Evolutionary conservation across 345 rosid genomes (phyloP).

Genomic region (Bretschneidera sinensis): DNA sequence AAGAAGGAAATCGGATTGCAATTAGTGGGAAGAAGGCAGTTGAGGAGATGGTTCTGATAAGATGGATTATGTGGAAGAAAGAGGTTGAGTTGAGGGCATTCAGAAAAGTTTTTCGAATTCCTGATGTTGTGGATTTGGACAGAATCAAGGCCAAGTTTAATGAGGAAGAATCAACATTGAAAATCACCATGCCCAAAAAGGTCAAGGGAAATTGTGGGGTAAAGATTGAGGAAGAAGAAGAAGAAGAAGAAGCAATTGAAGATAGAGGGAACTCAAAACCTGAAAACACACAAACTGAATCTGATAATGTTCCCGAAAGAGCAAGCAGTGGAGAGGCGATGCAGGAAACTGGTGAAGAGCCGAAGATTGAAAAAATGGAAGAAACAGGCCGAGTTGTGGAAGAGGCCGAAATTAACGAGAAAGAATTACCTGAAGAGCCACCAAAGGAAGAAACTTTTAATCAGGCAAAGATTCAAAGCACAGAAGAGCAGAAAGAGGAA

Average conservation of each 20-base stretch:
- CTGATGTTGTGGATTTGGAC: conserved; percentile 51
- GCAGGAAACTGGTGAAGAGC: conserved; percentile 2
- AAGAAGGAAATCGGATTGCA: conserved; percentile 50
- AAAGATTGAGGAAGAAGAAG: conserved; percentile 49
- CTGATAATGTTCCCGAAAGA: too few relatives aligned
- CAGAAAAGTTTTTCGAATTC: conserved; percentile 53
- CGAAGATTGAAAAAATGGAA: conserved; percentile 7
- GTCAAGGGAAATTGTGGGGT: conserved; percentile 48
- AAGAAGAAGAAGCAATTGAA: conserved; percentile 20
- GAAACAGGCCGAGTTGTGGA: conserved; percentile 19
- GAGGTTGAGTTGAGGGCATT: conserved; percentile 57
- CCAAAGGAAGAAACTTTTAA: too few relatives aligned
- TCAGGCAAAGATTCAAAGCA: too few relatives aligned
- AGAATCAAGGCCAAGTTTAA: conserved; percentile 60
- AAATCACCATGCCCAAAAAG: conserved; percentile 60
- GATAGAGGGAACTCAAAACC: conserved; percentile 1
- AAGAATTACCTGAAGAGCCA: conserved; percentile 18
- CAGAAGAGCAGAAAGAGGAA: too few relatives aligned
- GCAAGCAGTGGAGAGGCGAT: background rate
- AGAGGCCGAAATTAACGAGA: conserved; percentile 11
- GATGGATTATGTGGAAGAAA: conserved; percentile 55
- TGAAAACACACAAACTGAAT: conserved; percentile 8
- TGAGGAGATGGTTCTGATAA: conserved; percentile 59
- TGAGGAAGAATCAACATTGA: conserved; percentile 45
- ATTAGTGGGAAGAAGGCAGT: conserved; percentile 59